These are phyloP conservation scores for Saccharomyces hybrid DNA, from an alignment of 1,139 yeast genomes.

Conservation along the genomic window DNA sequence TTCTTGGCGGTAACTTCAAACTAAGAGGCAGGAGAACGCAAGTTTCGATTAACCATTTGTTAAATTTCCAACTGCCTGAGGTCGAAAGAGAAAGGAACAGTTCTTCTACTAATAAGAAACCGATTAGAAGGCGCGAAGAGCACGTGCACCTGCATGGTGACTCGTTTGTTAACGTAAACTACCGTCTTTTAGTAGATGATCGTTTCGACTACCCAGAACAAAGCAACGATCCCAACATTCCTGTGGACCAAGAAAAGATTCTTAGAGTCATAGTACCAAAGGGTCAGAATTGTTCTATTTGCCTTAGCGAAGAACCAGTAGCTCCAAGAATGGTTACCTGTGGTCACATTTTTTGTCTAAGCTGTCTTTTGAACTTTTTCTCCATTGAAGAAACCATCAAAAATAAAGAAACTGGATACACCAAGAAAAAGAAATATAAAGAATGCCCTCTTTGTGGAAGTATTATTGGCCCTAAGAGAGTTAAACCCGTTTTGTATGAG, in stretches of 20 bases:
- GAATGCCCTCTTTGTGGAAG: constrained; percentile 86
- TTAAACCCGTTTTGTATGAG: constrained; percentile 63
- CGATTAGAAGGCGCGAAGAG: constrained; percentile 22
- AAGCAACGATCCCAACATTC: constrained; percentile 64
- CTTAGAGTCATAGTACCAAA: constrained; percentile 66
- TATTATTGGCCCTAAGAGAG: constrained; percentile 47
- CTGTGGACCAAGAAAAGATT: constrained; percentile 55
- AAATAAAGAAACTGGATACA: constrained; percentile 22
- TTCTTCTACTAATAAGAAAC: constrained; percentile 13
- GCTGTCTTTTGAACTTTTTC: constrained; percentile 68
- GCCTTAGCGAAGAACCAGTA: constrained; percentile 71
- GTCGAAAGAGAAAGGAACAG: constrained; percentile 32
- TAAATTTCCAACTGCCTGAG: constrained; percentile 56
- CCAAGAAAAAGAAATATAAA: constrained; percentile 43
- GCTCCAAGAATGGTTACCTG: constrained; percentile 95
- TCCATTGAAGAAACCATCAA: constrained; percentile 39
- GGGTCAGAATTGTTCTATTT: constrained; percentile 81
- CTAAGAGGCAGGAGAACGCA: constrained; percentile 44
- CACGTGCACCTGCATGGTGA: constrained; percentile 51
- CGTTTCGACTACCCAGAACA: constrained; percentile 50
- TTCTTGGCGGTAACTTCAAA: constrained; percentile 32
- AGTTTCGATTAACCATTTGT: constrained; percentile 54
- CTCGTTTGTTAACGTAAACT: constrained; percentile 75
- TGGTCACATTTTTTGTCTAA: constrained; percentile 84
- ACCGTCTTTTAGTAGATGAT: constrained; percentile 70